Evolutionary conservation across 2,329 filamentous ascomycete species (phyloP), one percentile per base, ranked within the genome.

Genomic region (Penicillium sp.): DNA sequence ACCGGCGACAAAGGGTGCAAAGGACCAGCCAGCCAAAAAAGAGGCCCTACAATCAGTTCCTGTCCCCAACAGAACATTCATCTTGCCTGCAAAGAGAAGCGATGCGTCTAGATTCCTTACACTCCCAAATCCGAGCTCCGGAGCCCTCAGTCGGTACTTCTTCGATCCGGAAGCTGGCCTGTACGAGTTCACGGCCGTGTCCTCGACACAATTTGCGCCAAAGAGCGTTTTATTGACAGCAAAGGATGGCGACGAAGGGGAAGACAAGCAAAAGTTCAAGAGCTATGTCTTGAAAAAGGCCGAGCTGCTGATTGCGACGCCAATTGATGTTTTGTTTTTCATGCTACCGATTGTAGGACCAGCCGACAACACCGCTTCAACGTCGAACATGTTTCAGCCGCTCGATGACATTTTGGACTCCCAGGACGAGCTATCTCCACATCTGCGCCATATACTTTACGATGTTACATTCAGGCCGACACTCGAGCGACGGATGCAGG

Each of bases 321-420:
- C 85, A 1, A 79, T 96, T 55, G 94, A 99, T 70, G 82, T 90
- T 5, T 68, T 97, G 3, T 97, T 97, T 74, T 78, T 97, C 51
- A 69, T 96, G 3, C 77, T 97, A 1, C 89, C 93, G 0, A 82
- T 86, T 3, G 79, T 97, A 1, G 74, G 77, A 1, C 71, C 83
- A 40, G 65, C 69, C 11, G 75, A 77, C 23, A 76, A 53, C 74
- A 78, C 65, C 30, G 30, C 12, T 48, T 30, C 66, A 72, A 50
- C 70, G 59, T 66, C 64, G 52, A 61, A 62, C 23, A 67, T 76
- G 9, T 80, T 79, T 63, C 77, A 79, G 59, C 75, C 77, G 6
- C 61, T 79, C 12, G 78, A 80, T 58, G 78, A 80, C 62, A 73
- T 80, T 43, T 69, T 80, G 47, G 78, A 80, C 59, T 72, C 71